phyloP scores from a whole-genome alignment of 169 alveolate species.

The Cryptosporidium sp. region DNA sequence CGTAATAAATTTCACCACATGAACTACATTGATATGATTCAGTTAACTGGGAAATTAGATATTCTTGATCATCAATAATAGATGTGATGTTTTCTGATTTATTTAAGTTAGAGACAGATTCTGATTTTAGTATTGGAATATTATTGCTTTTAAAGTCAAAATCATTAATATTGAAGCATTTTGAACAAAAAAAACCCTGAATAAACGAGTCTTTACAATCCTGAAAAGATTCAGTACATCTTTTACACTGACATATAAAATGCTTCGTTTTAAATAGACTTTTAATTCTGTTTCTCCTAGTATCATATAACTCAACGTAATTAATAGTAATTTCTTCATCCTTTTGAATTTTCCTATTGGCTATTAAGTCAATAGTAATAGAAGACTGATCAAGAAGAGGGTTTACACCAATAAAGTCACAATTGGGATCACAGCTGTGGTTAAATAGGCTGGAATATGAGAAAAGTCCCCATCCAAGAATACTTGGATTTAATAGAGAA shows the following conservation, averaged over 20 bases:
- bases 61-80: constrained; percentile 39
- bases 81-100: not conserved
- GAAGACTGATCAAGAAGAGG: not conserved
- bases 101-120: not conserved
- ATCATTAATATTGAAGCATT: constrained; percentile 5
- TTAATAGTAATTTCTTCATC: constrained; percentile 43
- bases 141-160: not conserved
- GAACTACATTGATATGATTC: constrained; percentile 9
- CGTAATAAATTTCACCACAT: constrained; percentile 28
- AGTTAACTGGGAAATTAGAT: constrained; percentile 47
- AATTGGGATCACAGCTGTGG: constrained; percentile 73
- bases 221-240: constrained; percentile 5
- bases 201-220: constrained; percentile 11
- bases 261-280: constrained; percentile 20
- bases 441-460: constrained; percentile 49
- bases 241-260: constrained; percentile 33
- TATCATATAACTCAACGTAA: constrained; percentile 51
- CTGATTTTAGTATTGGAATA: not conserved
- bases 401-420: constrained; percentile 41
- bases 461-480: constrained; percentile 63
- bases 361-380: constrained; percentile 1
- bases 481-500: constrained; percentile 41
- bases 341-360: constrained; percentile 24
- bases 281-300: constrained; percentile 49
- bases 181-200: constrained; percentile 43